phyloP scores from a whole-genome alignment of 345 rosid genomes.

The Rhizophora apiculata region DNA sequence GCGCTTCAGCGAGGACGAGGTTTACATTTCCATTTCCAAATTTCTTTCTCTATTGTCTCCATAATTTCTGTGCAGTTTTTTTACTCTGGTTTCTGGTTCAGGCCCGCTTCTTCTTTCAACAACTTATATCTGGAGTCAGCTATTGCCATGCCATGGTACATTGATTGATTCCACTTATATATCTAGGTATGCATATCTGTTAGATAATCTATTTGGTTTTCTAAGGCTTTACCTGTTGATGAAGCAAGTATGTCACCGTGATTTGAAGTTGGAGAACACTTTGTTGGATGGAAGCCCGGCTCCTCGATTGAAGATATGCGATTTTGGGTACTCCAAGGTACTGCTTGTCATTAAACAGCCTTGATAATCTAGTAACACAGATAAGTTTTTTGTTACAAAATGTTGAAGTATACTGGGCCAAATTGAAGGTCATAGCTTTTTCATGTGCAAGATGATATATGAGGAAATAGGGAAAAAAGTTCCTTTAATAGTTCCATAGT shows the following conservation, averaged over 20 bases:
- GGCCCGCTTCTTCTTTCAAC: slow-evolving; percentile 39
- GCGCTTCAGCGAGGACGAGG: slow-evolving; percentile 36
- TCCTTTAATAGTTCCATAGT: too few relatives aligned
- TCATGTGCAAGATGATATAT: background rate
- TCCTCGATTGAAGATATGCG: slow-evolving; percentile 35
- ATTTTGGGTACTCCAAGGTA: slow-evolving; percentile 38
- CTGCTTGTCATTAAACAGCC: background rate
- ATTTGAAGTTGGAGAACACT: slow-evolving; percentile 36
- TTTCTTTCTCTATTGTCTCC: background rate
- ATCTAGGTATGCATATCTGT: background rate
- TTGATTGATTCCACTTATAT: background rate
- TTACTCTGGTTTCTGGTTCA: slow-evolving; percentile 13
- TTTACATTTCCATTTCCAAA: background rate
- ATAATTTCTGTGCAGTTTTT: background rate
- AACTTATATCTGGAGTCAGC: slow-evolving; percentile 36
- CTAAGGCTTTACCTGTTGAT: slow-evolving; percentile 14
- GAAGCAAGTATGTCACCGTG: slow-evolving; percentile 42
- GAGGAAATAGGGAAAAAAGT: too few relatives aligned
- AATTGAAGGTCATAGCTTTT: background rate
- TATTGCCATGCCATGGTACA: slow-evolving; percentile 37
- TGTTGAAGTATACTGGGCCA: background rate
- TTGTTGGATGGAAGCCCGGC: slow-evolving; percentile 35
- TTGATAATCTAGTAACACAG: background rate
- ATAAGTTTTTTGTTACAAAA: background rate
- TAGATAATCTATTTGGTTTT: background rate